Percentiles rank a stretch among this genome's conserved stretches.
phyloP scores from a whole-genome alignment of 306 rosid genomes.

The Prunus campanulata region DNA sequence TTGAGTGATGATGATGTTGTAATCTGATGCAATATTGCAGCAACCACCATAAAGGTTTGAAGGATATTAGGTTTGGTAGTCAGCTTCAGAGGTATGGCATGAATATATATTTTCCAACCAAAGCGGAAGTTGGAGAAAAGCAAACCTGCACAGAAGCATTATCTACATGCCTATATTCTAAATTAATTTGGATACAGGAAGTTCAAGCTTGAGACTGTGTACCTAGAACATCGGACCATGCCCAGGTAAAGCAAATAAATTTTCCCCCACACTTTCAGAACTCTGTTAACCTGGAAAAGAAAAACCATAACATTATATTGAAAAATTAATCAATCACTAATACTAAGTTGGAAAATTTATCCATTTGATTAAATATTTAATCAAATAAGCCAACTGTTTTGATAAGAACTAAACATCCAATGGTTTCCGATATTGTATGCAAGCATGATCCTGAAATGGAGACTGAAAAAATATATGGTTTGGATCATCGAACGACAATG shows the following conservation, averaged over 20 bases:
- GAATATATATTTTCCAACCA: conserved; percentile 95
- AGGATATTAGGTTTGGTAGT: conserved; percentile 51
- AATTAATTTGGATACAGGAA: no score
- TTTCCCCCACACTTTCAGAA: conserved; percentile 70
- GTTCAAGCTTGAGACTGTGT: conserved; percentile 13
- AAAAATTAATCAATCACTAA: background rate
- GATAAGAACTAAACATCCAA: no score
- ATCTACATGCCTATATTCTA: no score
- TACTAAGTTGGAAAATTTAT: background rate
- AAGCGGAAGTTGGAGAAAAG: conserved; percentile 74
- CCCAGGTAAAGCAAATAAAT: conserved; percentile 80
- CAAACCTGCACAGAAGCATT: conserved; percentile 41
- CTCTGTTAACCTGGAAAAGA: conserved; percentile 64
- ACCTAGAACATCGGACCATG: conserved; percentile 82
- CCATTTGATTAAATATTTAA: no score
- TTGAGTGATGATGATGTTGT: no score
- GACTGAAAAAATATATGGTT: no score
- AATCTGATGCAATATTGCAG: background rate
- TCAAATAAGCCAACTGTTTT: no score
- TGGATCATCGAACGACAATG: no score
- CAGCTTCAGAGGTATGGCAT: conserved; percentile 64
- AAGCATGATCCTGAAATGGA: no score
- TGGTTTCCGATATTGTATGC: no score
- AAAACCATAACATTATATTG: background rate
- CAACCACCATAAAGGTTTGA: conserved; percentile 80